Percentiles rank a stretch among this genome's conserved stretches.
Evolutionary conservation across 768 basidiomycete species (phyloP).

Genomic region (Hysterangium stoloniferum): DNA sequence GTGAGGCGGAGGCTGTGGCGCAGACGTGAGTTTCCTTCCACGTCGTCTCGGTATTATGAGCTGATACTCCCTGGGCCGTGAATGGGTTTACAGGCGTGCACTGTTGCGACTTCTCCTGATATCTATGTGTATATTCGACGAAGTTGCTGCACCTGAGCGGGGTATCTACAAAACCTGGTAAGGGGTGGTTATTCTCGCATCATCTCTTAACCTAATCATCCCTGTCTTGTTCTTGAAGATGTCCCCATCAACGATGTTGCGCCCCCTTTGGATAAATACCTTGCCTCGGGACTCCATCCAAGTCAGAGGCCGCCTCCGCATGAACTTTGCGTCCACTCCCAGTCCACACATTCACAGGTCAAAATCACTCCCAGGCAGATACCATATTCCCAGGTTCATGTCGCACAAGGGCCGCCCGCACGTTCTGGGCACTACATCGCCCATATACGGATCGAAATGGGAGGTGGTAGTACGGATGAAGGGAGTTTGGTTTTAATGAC

Average conservation of each 20-base stretch:
- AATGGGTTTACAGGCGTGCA: no score
- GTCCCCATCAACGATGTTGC: slow-evolving; percentile 61
- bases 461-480: slow-evolving; percentile 29
- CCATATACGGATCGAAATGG: slow-evolving; percentile 42
- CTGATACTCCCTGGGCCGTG: no score
- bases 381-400: slow-evolving; percentile 85
- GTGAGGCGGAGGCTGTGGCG: slow-evolving; percentile 60
- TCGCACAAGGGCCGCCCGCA: slow-evolving; percentile 94
- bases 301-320: slow-evolving; percentile 45
- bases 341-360: slow-evolving; percentile 36
- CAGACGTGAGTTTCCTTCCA: slow-evolving; percentile 48
- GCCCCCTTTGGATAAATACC: slow-evolving; percentile 54
- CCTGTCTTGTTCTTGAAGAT: slow-evolving; percentile 40
- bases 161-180: slow-evolving; percentile 93
- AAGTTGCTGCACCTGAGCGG: slow-evolving; percentile 95
- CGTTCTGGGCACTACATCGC: slow-evolving; percentile 94
- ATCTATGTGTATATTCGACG: slow-evolving; percentile 82
- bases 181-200: slow-evolving; percentile 16
- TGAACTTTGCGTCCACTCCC: slow-evolving; percentile 17
- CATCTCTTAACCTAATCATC: background rate
- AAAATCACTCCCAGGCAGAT: slow-evolving; percentile 59
- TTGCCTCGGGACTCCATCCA: slow-evolving; percentile 66
- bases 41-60: background rate
- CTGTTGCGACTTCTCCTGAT: slow-evolving; percentile 57
- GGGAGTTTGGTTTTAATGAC: slow-evolving; percentile 90